Conservation (phyloP, 2,329 filamentous ascomycete genomes). For the Ceratocystis eucalypticola region DNA sequence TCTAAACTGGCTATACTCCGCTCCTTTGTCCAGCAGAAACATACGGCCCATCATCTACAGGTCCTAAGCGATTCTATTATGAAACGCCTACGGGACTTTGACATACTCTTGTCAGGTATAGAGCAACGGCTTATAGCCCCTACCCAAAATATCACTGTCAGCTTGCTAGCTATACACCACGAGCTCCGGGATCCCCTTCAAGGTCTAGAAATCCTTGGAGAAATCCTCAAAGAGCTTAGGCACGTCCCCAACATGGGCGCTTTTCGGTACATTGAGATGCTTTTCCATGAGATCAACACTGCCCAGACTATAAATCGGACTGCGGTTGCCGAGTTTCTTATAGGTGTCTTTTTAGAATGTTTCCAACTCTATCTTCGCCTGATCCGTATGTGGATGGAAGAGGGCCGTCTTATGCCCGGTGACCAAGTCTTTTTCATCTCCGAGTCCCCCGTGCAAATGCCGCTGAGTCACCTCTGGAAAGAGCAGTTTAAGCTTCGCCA, state of each 20-base stretch:
- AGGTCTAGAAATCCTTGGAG: conserved; percentile 46
- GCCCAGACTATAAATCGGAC: conserved; percentile 57
- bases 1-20: conserved; percentile 35
- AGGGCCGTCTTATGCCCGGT: conserved; percentile 51
- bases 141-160: conserved; percentile 44
- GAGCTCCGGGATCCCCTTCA: conserved; percentile 41
- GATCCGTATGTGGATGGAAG: conserved; percentile 72
- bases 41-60: conserved; percentile 49
- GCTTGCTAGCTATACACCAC: conserved; percentile 47
- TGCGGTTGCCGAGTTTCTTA: conserved; percentile 47
- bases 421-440: conserved; percentile 67
- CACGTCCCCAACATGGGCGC: conserved; percentile 36
- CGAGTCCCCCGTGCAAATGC: conserved; percentile 41
- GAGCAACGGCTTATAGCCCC: conserved; percentile 48
- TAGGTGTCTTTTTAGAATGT: conserved; percentile 62
- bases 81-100: conserved; percentile 43
- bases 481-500: conserved; percentile 55
- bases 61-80: conserved; percentile 55
- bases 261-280: conserved; percentile 63
- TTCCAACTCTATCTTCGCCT: conserved; percentile 71
- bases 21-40: conserved; percentile 30
- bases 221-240: conserved; percentile 46
- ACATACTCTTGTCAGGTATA: conserved; percentile 42
- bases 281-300: conserved; percentile 57
- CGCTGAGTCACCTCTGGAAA: conserved; percentile 59